Evolutionary conservation across 1,284 basidiomycete genomes (phyloP).

Genomic region (Tetrapyrgos nigripes): DNA sequence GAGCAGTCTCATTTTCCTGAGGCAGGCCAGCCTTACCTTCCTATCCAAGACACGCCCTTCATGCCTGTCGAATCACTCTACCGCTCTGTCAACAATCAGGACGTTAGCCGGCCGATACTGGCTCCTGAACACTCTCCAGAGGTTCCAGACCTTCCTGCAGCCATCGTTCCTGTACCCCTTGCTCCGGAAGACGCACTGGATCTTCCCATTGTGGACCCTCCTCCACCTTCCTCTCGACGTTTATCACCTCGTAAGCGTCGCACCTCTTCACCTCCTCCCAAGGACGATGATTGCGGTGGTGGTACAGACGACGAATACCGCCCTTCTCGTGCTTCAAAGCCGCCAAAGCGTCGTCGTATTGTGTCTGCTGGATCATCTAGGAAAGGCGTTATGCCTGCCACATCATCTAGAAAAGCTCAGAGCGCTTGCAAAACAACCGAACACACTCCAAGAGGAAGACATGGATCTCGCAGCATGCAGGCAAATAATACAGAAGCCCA

Average conservation of each 20-base stretch:
- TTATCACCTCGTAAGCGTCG: background rate
- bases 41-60: too few species aligned
- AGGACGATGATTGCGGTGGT: slow-evolving; percentile 27
- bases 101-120: background rate
- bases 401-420: slow-evolving; percentile 19
- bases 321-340: slow-evolving; percentile 27
- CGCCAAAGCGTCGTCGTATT: slow-evolving; percentile 23
- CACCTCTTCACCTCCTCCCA: slow-evolving; percentile 11
- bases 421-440: background rate
- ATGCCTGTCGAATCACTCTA: too few species aligned
- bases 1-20: background rate
- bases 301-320: slow-evolving; percentile 41
- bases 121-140: background rate
- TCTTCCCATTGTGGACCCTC: background rate
- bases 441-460: slow-evolving; percentile 28
- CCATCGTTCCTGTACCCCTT: background rate
- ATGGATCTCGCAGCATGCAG: slow-evolving; percentile 48
- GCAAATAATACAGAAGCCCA: slow-evolving; percentile 21
- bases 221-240: background rate
- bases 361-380: slow-evolving; percentile 10
- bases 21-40: too few species aligned
- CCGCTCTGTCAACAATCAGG: too few species aligned
- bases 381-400: slow-evolving; percentile 10
- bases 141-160: background rate
- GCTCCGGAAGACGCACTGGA: background rate